Conservation (phyloP, 1,139 yeast species). For the Arxiozyma bovina region DNA sequence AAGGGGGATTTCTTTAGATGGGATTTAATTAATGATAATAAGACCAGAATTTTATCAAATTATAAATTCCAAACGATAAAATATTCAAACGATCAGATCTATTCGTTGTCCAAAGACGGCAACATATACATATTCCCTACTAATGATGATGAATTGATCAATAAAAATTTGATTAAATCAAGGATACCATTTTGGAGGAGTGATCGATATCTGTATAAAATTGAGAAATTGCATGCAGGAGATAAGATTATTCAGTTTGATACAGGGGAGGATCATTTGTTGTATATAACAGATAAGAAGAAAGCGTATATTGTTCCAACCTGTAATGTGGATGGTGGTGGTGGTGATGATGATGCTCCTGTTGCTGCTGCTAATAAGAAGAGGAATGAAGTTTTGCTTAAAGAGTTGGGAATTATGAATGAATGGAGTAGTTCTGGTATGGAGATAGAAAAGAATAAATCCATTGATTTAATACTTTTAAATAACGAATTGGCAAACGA, state of each 20-base stretch:
- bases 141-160: neutral
- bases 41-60: neutral
- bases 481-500: constrained; percentile 9
- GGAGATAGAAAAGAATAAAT: neutral
- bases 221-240: constrained; percentile 33
- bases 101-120: neutral
- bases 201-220: neutral
- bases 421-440: constrained; percentile 21
- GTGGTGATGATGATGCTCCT: too few species aligned
- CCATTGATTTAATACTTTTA: constrained; percentile 11
- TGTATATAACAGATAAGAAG: constrained; percentile 54
- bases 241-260: constrained; percentile 40
- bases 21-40: neutral
- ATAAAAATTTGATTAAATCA: neutral
- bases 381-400: constrained; percentile 37
- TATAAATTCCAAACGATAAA: neutral
- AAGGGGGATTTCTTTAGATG: neutral
- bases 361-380: too few species aligned
- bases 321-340: constrained; percentile 25
- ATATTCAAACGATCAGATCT: constrained; percentile 1
- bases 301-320: constrained; percentile 58
- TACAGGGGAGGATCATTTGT: constrained; percentile 60
- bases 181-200: neutral
- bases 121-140: constrained; percentile 1
- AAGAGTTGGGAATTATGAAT: constrained; percentile 75